Conservation (phyloP, 768 basidiomycete species). For the Trametes villosa region DNA sequence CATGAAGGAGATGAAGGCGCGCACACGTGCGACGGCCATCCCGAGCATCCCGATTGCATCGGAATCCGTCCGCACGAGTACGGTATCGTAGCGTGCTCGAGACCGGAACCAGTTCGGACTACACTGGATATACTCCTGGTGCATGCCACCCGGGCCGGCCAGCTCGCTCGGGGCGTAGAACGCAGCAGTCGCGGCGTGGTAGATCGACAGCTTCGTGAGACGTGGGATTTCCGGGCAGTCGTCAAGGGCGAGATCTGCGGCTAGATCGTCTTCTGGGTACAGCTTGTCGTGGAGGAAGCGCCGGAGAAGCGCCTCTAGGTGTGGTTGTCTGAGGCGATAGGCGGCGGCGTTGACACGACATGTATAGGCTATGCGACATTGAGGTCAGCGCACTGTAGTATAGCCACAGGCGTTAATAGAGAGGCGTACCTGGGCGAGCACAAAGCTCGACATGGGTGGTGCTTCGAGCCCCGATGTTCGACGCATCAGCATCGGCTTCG, state of each 20-base stretch:
- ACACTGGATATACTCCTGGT: slow-evolving; percentile 28
- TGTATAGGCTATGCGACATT: too few species aligned
- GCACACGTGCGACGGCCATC: not conserved
- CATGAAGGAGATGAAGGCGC: slow-evolving; percentile 33
- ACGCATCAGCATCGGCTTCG: too few species aligned
- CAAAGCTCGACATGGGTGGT: too few species aligned
- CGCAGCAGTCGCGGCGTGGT: slow-evolving; percentile 27
- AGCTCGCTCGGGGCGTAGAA: slow-evolving; percentile 36
- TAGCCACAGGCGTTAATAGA: too few species aligned
- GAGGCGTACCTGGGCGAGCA: too few species aligned
- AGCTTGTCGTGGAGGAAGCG: too few species aligned
- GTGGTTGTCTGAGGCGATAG: too few species aligned
- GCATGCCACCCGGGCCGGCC: slow-evolving; percentile 34
- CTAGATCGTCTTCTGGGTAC: not conserved
- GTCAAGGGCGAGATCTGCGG: not conserved
- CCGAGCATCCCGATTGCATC: not conserved
- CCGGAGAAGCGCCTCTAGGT: too few species aligned
- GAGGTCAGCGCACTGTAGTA: too few species aligned
- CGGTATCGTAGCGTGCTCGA: not conserved
- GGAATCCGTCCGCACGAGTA: not conserved
- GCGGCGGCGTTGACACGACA: too few species aligned
- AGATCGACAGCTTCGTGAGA: slow-evolving; percentile 15
- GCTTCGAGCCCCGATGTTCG: too few species aligned
- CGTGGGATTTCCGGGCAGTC: too few species aligned
- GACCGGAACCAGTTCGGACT: slow-evolving; percentile 29